phyloP scores from a whole-genome alignment of 306 rosid genomes.

The Cyamopsis tetragonoloba region DNA sequence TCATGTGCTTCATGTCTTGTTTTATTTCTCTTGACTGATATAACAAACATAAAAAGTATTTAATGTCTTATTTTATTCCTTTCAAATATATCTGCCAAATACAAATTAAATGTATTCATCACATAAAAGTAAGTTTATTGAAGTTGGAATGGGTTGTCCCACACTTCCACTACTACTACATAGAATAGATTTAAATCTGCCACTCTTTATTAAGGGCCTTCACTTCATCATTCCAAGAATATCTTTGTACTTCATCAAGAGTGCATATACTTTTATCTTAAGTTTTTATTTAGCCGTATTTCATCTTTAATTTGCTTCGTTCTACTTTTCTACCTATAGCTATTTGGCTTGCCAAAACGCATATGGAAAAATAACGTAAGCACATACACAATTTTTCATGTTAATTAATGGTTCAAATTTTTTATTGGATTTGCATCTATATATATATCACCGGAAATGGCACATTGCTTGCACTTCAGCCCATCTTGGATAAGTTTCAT shows the following conservation, averaged over 20 bases:
- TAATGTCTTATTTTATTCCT: no score
- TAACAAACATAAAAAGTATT: no score
- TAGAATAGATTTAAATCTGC: conserved; percentile 23
- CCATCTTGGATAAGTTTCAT: not conserved
- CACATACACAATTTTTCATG: conserved; percentile 9
- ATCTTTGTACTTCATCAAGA: conserved; percentile 39
- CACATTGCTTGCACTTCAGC: not conserved
- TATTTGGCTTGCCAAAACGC: conserved; percentile 2
- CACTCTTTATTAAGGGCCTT: conserved; percentile 40
- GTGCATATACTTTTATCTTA: conserved; percentile 1
- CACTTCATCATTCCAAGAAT: conserved; percentile 38
- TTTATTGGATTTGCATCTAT: not conserved
- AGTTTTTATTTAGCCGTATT: conserved; percentile 19
- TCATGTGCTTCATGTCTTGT: no score
- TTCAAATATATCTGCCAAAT: conserved; percentile 4
- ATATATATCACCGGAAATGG: not conserved
- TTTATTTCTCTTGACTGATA: no score
- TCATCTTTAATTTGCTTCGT: not conserved
- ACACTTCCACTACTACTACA: conserved; percentile 32
- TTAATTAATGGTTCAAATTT: not conserved
- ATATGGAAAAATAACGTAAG: not conserved
- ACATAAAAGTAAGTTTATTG: conserved; percentile 33
- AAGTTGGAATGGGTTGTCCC: conserved; percentile 29
- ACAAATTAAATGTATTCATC: conserved; percentile 21
- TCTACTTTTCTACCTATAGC: not conserved